phyloP scores from a whole-genome alignment of 2,329 filamentous ascomycete genomes.

The Colletotrichum cereale region DNA sequence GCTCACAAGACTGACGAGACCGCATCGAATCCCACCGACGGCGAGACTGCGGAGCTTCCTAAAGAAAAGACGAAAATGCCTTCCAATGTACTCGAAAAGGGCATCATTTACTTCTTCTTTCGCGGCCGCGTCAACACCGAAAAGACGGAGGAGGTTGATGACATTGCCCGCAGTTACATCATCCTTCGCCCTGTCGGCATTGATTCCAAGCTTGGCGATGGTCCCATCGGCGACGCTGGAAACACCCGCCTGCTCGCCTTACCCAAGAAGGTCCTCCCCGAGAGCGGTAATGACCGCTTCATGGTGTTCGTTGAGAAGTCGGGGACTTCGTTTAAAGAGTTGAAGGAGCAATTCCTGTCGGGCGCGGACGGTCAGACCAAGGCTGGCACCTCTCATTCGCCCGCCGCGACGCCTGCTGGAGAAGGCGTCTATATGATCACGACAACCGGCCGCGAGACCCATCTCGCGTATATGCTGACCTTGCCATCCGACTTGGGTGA shows the following conservation, averaged over 20 bases:
- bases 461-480: slow-evolving; percentile 84
- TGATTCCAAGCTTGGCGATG: slow-evolving; percentile 74
- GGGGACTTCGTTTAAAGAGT: slow-evolving; percentile 71
- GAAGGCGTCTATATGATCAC: slow-evolving; percentile 90
- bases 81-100: slow-evolving; percentile 81
- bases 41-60: slow-evolving; percentile 34
- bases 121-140: slow-evolving; percentile 81
- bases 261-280: slow-evolving; percentile 87
- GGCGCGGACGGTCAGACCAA: slow-evolving; percentile 80
- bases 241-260: slow-evolving; percentile 81
- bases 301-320: slow-evolving; percentile 88
- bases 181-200: slow-evolving; percentile 79
- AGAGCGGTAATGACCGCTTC: slow-evolving; percentile 76
- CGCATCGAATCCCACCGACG: background rate
- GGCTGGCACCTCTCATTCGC: slow-evolving; percentile 78
- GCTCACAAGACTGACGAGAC: background rate
- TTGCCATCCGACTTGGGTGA: slow-evolving; percentile 77
- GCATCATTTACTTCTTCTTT: slow-evolving; percentile 92
- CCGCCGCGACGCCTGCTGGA: slow-evolving; percentile 80
- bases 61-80: slow-evolving; percentile 35
- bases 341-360: slow-evolving; percentile 80
- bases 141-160: slow-evolving; percentile 75
- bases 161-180: slow-evolving; percentile 84
- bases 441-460: slow-evolving; percentile 76
- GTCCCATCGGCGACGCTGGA: slow-evolving; percentile 60